These are phyloP conservation scores for Wickerhamiella hasegawae DNA, from an alignment of 805 yeast genomes.

Conservation along the genomic window DNA sequence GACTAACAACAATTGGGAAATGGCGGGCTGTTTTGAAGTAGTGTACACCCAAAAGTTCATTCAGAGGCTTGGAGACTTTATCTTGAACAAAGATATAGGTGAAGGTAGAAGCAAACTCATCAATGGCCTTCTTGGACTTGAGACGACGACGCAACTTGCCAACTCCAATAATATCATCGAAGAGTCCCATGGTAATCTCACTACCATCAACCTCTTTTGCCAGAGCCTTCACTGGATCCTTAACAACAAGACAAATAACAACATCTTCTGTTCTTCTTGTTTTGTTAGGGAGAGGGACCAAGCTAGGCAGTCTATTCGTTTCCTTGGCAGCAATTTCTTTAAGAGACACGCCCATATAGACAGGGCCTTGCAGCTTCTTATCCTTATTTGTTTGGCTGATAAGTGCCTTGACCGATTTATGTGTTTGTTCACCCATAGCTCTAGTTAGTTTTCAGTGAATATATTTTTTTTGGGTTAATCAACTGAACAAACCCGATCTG, in stretches of 20 bases:
- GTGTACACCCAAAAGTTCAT: slow-evolving; percentile 13
- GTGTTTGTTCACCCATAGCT: too few relatives aligned
- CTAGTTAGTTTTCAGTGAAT: too few relatives aligned
- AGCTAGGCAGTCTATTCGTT: slow-evolving; percentile 10
- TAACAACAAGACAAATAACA: slow-evolving; percentile 13
- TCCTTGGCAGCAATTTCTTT: slow-evolving; percentile 6
- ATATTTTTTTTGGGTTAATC: too few relatives aligned
- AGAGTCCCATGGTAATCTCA: slow-evolving; percentile 5
- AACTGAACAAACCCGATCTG: too few relatives aligned
- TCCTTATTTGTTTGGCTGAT: too few relatives aligned
- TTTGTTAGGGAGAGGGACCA: slow-evolving; percentile 13
- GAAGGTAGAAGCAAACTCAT: slow-evolving; percentile 12
- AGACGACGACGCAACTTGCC: slow-evolving; percentile 16
- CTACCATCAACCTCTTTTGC: slow-evolving; percentile 5
- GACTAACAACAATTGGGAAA: slow-evolving; percentile 11
- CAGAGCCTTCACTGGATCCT: slow-evolving; percentile 10
- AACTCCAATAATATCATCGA: slow-evolving; percentile 17
- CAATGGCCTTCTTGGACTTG: slow-evolving; percentile 8
- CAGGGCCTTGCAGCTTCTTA: slow-evolving; percentile 11
- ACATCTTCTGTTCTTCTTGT: slow-evolving; percentile 11
- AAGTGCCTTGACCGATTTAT: too few relatives aligned
- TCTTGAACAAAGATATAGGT: slow-evolving; percentile 13
- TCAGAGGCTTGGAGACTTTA: slow-evolving; percentile 12
- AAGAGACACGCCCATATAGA: slow-evolving; percentile 11
- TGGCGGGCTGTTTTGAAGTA: slow-evolving; percentile 11